Conservation (phyloP, 306 rosid genomes). For the Acacia crassicarpa region DNA sequence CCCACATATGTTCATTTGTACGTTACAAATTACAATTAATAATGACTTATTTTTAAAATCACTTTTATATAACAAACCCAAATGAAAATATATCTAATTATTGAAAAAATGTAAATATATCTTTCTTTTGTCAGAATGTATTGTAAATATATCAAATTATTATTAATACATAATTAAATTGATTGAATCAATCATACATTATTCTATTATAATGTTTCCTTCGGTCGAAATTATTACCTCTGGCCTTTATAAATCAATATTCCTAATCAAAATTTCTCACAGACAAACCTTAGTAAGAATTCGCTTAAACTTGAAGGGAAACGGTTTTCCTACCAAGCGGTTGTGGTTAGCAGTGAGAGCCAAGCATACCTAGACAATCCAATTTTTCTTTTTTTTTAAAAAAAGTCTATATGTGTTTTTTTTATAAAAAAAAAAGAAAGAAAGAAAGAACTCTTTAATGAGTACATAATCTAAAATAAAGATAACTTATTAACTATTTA, state of each 20-base stretch:
- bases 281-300: neutral
- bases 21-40: no score
- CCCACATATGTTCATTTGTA: no score
- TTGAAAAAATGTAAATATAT: neutral
- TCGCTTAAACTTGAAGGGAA: no score
- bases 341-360: no score
- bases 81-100: neutral
- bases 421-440: no score
- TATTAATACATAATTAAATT: neutral
- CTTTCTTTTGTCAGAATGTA: neutral
- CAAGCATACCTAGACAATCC: no score
- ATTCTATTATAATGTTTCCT: neutral
- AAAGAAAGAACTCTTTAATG: no score
- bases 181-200: neutral
- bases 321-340: no score
- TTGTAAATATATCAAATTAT: neutral
- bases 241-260: neutral
- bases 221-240: neutral
- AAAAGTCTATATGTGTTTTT: no score
- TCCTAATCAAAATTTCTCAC: neutral
- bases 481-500: no score
- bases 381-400: no score
- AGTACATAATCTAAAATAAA: no score
- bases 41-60: neutral
- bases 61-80: neutral